Percentiles rank a stretch among this genome's conserved stretches.
These are phyloP conservation scores for Atractiella rhizophila DNA, from an alignment of 768 basidiomycete species.

Conservation along the genomic window DNA sequence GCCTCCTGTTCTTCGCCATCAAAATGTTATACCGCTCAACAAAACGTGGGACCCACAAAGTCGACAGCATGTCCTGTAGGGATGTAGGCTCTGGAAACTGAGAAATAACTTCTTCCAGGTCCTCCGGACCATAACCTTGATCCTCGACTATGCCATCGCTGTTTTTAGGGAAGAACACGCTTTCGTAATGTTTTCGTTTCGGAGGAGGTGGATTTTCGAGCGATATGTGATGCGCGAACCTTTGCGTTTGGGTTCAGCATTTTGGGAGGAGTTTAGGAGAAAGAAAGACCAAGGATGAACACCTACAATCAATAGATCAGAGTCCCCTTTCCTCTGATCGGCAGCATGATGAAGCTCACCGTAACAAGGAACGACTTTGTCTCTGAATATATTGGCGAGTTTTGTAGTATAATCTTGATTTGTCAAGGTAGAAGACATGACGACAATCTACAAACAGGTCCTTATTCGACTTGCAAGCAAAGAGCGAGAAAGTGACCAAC, in stretches of 20 bases:
- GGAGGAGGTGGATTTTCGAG: constrained; percentile 19
- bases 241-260: not conserved
- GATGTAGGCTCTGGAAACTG: constrained; percentile 30
- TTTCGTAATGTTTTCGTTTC: constrained; percentile 56
- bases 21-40: too few species aligned
- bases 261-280: not conserved
- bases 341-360: constrained; percentile 30
- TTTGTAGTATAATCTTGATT: constrained; percentile 10
- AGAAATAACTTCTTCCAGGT: too few species aligned
- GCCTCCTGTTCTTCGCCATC: constrained; percentile 22
- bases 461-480: constrained; percentile 33
- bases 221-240: constrained; percentile 52
- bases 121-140: too few species aligned
- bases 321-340: not conserved
- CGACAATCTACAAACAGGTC: constrained; percentile 33
- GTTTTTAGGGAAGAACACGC: too few species aligned
- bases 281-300: constrained; percentile 73
- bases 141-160: too few species aligned
- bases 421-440: constrained; percentile 10
- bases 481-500: constrained; percentile 28
- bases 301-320: constrained; percentile 27
- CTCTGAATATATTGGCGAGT: constrained; percentile 8
- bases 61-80: constrained; percentile 12
- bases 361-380: constrained; percentile 49
- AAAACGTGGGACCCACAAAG: too few species aligned